A percentile compares a stretch with the other conserved stretches of the same genome.
These are phyloP conservation scores for Curvularia spicifera DNA, from an alignment of 2,329 filamentous ascomycete species.

Conservation along the genomic window DNA sequence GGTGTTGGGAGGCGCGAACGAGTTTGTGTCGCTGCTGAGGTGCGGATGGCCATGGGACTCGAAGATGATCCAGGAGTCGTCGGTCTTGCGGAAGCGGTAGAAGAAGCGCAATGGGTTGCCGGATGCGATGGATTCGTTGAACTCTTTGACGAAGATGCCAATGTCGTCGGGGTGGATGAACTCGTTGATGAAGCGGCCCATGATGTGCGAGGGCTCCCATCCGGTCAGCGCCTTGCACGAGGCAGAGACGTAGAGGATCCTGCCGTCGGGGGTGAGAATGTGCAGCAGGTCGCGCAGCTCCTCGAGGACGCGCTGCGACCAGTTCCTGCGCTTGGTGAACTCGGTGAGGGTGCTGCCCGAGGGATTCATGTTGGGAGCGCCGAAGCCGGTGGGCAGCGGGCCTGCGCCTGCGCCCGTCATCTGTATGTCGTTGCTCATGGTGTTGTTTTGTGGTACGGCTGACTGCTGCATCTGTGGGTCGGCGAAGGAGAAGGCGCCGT, in stretches of 20 bases:
- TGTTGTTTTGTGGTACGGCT: slow-evolving; percentile 33
- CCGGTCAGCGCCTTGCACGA: slow-evolving; percentile 78
- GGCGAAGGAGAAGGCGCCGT: slow-evolving; percentile 31
- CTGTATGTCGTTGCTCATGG: slow-evolving; percentile 33
- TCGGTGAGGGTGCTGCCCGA: slow-evolving; percentile 66
- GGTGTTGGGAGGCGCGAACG: slow-evolving; percentile 65
- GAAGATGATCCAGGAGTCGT: slow-evolving; percentile 78
- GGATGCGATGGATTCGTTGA: slow-evolving; percentile 85
- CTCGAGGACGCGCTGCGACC: slow-evolving; percentile 87
- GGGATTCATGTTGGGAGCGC: slow-evolving; percentile 52
- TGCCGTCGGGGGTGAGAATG: slow-evolving; percentile 83
- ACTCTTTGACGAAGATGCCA: slow-evolving; percentile 80
- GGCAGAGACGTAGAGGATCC: slow-evolving; percentile 84
- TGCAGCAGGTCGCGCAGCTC: slow-evolving; percentile 89
- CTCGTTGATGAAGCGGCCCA: slow-evolving; percentile 78
- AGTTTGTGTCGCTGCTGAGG: slow-evolving; percentile 72
- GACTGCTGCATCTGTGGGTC: slow-evolving; percentile 38
- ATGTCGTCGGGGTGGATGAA: slow-evolving; percentile 87
- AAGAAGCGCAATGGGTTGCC: slow-evolving; percentile 83
- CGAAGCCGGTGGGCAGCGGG: slow-evolving; percentile 63
- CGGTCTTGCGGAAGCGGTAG: slow-evolving; percentile 79
- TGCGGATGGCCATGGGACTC: slow-evolving; percentile 94
- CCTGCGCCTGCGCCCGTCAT: slow-evolving; percentile 60
- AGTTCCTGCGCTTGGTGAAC: slow-evolving; percentile 73
- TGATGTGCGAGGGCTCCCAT: slow-evolving; percentile 72